Conservation (phyloP, 1,284 basidiomycete genomes). For the Ganoderma lucidum region DNA sequence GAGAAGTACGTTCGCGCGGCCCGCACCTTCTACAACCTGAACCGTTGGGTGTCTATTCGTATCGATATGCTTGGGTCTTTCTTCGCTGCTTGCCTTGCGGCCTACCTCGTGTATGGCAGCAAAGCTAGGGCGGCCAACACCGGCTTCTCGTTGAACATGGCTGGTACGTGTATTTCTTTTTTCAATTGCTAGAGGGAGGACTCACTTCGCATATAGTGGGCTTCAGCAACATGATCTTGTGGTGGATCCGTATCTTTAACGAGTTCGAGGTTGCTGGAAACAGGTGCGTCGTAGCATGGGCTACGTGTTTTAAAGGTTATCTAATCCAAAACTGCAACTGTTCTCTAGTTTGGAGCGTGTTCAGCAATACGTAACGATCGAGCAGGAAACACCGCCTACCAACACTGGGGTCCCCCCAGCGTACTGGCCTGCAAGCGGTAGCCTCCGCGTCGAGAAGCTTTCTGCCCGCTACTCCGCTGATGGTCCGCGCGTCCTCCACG, state of each 20-base stretch:
- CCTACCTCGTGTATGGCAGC: constrained; percentile 58
- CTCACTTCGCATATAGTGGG: constrained; percentile 45
- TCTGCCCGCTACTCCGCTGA: constrained; percentile 62
- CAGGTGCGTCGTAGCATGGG: constrained; percentile 23
- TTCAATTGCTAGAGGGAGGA: no score
- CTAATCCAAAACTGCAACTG: no score
- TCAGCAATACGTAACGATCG: constrained; percentile 76
- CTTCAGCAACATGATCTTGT: constrained; percentile 64
- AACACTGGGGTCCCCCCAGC: constrained; percentile 69
- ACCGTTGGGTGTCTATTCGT: constrained; percentile 43
- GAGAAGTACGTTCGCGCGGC: constrained; percentile 56
- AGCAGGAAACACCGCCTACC: constrained; percentile 69
- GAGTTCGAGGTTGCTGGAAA: constrained; percentile 67
- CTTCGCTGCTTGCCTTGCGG: constrained; percentile 60
- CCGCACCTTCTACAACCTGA: constrained; percentile 62
- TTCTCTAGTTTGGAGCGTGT: constrained; percentile 47
- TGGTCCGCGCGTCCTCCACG: constrained; percentile 55
- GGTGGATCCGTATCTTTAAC: constrained; percentile 62
- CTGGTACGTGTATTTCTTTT: constrained; percentile 40
- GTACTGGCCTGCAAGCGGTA: constrained; percentile 80
- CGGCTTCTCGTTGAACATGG: constrained; percentile 61
- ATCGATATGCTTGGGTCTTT: constrained; percentile 59
- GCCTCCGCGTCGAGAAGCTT: constrained; percentile 66
- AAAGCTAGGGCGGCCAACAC: constrained; percentile 52
- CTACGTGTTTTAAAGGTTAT: background rate